Conservation (phyloP, 139 green algal genomes). For the Tetraselmis chui region DNA sequence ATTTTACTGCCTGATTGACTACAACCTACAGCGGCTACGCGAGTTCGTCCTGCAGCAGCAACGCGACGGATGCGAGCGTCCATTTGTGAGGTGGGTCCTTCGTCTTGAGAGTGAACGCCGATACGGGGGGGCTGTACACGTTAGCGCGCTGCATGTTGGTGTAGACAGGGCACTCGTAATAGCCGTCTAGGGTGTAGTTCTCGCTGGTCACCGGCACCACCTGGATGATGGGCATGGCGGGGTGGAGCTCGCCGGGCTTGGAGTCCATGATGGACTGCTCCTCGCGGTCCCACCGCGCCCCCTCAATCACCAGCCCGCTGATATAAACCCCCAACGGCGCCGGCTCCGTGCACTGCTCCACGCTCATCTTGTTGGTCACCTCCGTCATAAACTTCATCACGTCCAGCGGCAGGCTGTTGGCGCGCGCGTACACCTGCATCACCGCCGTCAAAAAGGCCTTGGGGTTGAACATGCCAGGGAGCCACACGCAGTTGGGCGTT, state of each 20-base stretch:
- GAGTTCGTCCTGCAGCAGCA: conserved; percentile 81
- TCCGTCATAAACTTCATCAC: conserved; percentile 83
- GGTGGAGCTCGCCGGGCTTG: conserved; percentile 72
- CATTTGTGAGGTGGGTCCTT: conserved; percentile 63
- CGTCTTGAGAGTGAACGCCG: conserved; percentile 71
- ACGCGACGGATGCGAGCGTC: conserved; percentile 64
- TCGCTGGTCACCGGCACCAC: conserved; percentile 62
- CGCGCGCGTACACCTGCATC: conserved; percentile 77
- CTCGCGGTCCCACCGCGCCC: conserved; percentile 74
- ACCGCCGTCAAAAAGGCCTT: conserved; percentile 85
- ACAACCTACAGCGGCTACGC: conserved; percentile 24
- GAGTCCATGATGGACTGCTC: conserved; percentile 65
- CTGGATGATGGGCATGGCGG: conserved; percentile 65
- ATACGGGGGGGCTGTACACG: conserved; percentile 73
- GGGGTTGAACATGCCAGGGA: conserved; percentile 79
- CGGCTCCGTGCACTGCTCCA: conserved; percentile 52
- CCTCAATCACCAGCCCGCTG: conserved; percentile 70
- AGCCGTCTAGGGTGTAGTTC: conserved; percentile 53
- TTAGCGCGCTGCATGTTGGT: conserved; percentile 84
- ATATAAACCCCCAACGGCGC: conserved; percentile 63
- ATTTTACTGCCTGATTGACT: no score
- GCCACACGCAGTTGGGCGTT: conserved; percentile 59
- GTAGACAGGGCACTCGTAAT: conserved; percentile 82
- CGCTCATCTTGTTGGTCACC: conserved; percentile 45
- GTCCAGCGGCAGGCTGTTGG: conserved; percentile 74